phyloP scores from a whole-genome alignment of 1,284 basidiomycete species.

The Fomitopsis betulina region DNA sequence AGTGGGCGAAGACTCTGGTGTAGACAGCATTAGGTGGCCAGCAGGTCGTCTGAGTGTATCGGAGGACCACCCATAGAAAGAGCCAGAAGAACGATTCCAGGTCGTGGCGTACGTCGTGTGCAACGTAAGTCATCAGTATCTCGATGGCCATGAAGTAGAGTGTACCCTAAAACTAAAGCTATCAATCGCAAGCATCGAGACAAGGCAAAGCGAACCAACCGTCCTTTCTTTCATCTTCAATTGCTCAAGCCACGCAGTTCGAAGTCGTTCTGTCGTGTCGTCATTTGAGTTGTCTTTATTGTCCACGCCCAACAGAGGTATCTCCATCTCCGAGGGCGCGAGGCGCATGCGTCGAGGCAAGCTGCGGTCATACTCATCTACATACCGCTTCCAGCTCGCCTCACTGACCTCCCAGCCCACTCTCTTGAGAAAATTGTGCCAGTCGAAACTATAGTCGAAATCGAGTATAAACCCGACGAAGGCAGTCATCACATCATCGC shows the following conservation, averaged over 20 bases:
- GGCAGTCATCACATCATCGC: background rate
- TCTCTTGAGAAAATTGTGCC: constrained; percentile 1
- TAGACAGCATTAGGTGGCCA: background rate
- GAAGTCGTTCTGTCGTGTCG: no score
- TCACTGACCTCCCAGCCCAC: background rate
- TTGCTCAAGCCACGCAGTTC: no score
- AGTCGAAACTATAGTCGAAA: constrained; percentile 10
- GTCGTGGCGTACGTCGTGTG: constrained; percentile 8
- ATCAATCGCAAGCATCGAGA: no score
- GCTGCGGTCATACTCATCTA: background rate
- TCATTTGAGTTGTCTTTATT: no score
- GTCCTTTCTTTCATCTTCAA: background rate
- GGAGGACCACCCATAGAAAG: constrained; percentile 8
- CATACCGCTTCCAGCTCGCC: background rate
- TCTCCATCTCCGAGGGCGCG: background rate
- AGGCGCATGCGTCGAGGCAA: background rate
- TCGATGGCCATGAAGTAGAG: constrained; percentile 4
- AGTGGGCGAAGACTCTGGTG: background rate
- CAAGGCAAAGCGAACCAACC: background rate
- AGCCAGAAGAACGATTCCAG: constrained; percentile 15
- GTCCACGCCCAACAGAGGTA: no score
- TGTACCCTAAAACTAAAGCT: constrained; percentile 10
- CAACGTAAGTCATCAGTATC: background rate
- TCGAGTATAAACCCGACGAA: constrained; percentile 6
- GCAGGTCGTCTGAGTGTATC: no score